Base-by-base conservation (phyloP, 805 yeast species). In the Wickerhamiella bombiphila region DNA sequence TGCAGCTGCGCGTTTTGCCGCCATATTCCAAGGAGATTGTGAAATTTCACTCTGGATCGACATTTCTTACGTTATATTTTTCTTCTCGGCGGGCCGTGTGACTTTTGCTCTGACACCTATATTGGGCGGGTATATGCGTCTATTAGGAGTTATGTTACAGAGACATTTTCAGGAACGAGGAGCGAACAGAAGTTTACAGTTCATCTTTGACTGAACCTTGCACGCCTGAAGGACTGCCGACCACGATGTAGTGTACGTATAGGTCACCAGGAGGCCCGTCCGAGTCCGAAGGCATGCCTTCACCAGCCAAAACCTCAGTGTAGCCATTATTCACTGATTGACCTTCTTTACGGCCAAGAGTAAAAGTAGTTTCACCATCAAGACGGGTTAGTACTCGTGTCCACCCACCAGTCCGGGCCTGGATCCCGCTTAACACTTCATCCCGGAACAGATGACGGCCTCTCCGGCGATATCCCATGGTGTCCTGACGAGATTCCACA, bases 391-490 rank as follows among this genome's bases (percentile, higher is more conserved):
- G 64, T 4, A 58, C 57, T 38, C 94, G 65, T 28, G 58, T 51
- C 98, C 98, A 91, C 14, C 76, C 82, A 14, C 98, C 98, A 5
- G 51, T 35, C 5, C 72, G 35, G 0, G 96, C 80, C 56, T 91
- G 95, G 38, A 68, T 65, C 36, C 76, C 63, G 2, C 79, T 68
- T 22, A 91, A 54, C 1, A 72, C 75, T 54, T 91, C 97, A 0
- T 83, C 80, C 42, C 97, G 65, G 61, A 76, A 86, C 45, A 91
- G 60, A 50, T 79, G 65, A 44, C 67, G 55, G 26, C 80, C 80
- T 42, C 83, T 68, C 48, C 98, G 70, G 57, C 95, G 69, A 60
- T 76, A 91, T 5, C 98, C 98, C 69, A 82, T 54, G 52, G 80
- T 77, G 22, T 44, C 55, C 1, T 49, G 39, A 15, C 59, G 52